phyloP scores from a whole-genome alignment of 495 filamentous ascomycete species.

The Trichoderma erinaceum region DNA sequence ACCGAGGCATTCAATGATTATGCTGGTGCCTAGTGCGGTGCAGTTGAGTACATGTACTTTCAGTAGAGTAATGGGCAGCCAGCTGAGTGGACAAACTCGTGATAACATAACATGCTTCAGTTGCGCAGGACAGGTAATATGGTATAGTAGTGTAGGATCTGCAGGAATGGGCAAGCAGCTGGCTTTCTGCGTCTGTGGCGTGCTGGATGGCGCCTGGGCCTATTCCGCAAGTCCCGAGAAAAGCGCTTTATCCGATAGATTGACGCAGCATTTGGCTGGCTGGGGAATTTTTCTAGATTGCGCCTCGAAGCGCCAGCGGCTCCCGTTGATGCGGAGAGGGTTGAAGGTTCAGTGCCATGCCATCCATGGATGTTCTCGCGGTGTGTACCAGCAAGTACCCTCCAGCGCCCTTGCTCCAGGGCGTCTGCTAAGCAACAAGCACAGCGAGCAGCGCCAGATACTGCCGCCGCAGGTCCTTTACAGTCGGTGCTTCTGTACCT shows the following conservation, averaged over 20 bases:
- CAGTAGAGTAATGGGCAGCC: no score
- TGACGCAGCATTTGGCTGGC: neutral
- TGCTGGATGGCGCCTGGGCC: neutral
- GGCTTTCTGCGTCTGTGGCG: no score
- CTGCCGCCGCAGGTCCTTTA: neutral
- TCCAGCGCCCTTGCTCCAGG: neutral
- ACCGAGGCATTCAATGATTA: no score
- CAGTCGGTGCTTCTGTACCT: neutral
- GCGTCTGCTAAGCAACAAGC: neutral
- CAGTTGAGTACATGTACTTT: no score
- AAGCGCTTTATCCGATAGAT: constrained; percentile 1
- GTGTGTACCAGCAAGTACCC: neutral
- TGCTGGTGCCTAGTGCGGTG: no score
- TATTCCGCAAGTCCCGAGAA: neutral
- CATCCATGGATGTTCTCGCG: neutral
- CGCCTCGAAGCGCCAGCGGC: neutral
- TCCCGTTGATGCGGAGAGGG: neutral
- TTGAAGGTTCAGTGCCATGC: neutral
- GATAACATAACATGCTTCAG: no score
- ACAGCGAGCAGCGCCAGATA: neutral
- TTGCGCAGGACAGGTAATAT: no score
- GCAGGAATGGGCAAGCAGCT: no score
- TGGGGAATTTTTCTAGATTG: constrained; percentile 1
- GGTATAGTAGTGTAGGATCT: no score
- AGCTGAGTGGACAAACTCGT: no score